phyloP scores from a whole-genome alignment of 495 filamentous ascomycete genomes.

The Talaromyces borbonicus region DNA sequence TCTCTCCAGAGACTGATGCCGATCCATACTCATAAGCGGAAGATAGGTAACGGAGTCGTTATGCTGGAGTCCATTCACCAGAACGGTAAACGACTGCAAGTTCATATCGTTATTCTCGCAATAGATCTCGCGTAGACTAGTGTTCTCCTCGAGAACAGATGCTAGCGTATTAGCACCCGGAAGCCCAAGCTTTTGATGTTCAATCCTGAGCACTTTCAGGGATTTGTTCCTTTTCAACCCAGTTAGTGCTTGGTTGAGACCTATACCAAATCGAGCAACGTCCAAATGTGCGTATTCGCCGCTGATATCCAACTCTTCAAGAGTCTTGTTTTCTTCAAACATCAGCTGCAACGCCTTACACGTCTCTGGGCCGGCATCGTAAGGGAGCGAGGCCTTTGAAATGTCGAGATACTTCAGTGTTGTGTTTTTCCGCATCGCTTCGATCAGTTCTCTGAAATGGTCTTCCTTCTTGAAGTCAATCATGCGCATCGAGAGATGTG shows the following conservation, averaged over 20 bases:
- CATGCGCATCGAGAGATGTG: slow-evolving; percentile 70
- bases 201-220: slow-evolving; percentile 65
- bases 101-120: slow-evolving; percentile 75
- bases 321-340: slow-evolving; percentile 67
- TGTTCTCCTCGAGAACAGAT: slow-evolving; percentile 64
- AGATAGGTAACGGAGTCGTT: slow-evolving; percentile 58
- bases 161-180: slow-evolving; percentile 67
- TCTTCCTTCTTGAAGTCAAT: slow-evolving; percentile 74
- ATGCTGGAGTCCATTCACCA: slow-evolving; percentile 60
- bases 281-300: slow-evolving; percentile 86
- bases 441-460: slow-evolving; percentile 63
- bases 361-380: slow-evolving; percentile 64
- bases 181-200: slow-evolving; percentile 53
- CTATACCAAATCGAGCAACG: slow-evolving; percentile 72
- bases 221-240: slow-evolving; percentile 69
- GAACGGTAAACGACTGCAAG: slow-evolving; percentile 64
- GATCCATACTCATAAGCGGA: slow-evolving; percentile 55
- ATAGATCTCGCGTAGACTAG: slow-evolving; percentile 53
- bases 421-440: slow-evolving; percentile 61
- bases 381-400: slow-evolving; percentile 76
- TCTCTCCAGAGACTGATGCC: slow-evolving; percentile 49
- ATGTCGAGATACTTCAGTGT: slow-evolving; percentile 76
- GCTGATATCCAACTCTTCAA: slow-evolving; percentile 75
- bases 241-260: slow-evolving; percentile 65
- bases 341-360: slow-evolving; percentile 62